phyloP scores from a whole-genome alignment of 2,329 filamentous ascomycete species.

The Pseudodiploospora longispora region DNA sequence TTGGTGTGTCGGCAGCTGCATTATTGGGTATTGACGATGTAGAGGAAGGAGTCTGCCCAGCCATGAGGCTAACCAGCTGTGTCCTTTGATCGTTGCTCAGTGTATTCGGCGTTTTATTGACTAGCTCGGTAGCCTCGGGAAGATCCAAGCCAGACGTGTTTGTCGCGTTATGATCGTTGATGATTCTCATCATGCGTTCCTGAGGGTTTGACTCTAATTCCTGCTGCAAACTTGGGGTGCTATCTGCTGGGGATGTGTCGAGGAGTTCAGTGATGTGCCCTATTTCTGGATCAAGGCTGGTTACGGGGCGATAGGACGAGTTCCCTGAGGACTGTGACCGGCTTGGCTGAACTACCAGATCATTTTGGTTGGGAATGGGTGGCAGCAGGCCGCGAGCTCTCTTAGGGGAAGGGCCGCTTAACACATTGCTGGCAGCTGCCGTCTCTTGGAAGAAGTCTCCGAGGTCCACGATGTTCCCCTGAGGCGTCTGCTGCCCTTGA shows the following conservation, averaged over 20 bases:
- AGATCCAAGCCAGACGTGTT: constrained; percentile 42
- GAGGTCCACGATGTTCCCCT: constrained; percentile 53
- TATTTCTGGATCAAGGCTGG: constrained; percentile 34
- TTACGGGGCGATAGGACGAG: constrained; percentile 16
- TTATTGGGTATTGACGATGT: constrained; percentile 15
- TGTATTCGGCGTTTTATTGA: constrained; percentile 46
- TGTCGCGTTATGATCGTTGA: constrained; percentile 54
- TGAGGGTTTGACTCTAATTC: constrained; percentile 51
- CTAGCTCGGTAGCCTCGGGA: constrained; percentile 40
- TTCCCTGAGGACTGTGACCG: constrained; percentile 22
- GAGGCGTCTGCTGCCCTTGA: constrained; percentile 38
- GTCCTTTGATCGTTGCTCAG: constrained; percentile 50
- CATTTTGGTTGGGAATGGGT: constrained; percentile 38
- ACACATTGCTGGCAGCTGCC: constrained; percentile 27
- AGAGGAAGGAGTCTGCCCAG: constrained; percentile 29
- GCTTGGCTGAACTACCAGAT: constrained; percentile 16
- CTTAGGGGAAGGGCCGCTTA: constrained; percentile 36
- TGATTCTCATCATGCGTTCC: constrained; percentile 57
- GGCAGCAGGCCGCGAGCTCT: constrained; percentile 46
- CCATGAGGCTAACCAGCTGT: constrained; percentile 53
- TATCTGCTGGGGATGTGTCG: constrained; percentile 42
- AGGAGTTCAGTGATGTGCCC: constrained; percentile 54
- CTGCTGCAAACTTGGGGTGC: constrained; percentile 43
- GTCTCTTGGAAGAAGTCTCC: constrained; percentile 49
- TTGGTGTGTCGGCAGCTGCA: constrained; percentile 10